These are phyloP conservation scores for Dactylellina leptospora DNA, from an alignment of 2,329 filamentous ascomycete species.

Conservation along the genomic window DNA sequence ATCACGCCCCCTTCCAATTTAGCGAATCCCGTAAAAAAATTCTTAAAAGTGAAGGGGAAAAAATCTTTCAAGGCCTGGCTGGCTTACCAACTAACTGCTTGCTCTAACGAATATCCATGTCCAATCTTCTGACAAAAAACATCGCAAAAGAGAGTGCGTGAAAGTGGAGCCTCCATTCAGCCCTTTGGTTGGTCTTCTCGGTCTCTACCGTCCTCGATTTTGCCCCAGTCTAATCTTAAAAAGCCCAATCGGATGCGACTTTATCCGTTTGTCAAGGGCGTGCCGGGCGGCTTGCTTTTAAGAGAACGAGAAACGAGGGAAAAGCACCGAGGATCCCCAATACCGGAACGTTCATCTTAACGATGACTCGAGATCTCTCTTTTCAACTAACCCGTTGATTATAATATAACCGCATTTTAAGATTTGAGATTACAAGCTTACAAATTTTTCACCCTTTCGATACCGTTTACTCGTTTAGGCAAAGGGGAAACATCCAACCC, in stretches of 20 bases:
- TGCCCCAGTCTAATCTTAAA: slow-evolving; percentile 37
- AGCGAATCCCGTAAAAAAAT: background rate
- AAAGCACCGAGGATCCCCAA: slow-evolving; percentile 19
- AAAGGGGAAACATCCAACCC: background rate
- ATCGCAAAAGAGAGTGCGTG: background rate
- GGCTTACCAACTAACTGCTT: background rate
- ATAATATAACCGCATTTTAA: slow-evolving; percentile 7
- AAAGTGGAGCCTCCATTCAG: slow-evolving; percentile 19
- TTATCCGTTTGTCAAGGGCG: slow-evolving; percentile 36
- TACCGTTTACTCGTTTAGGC: background rate
- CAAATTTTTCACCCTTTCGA: slow-evolving; percentile 3
- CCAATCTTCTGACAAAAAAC: background rate
- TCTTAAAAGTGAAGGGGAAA: background rate
- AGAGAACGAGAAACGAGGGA: background rate
- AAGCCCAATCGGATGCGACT: slow-evolving; percentile 32
- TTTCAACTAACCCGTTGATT: background rate
- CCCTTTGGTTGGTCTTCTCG: slow-evolving; percentile 6
- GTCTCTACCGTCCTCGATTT: background rate
- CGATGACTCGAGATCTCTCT: background rate
- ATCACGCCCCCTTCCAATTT: slow-evolving; percentile 28
- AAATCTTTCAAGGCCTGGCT: background rate
- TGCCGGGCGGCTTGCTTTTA: slow-evolving; percentile 33
- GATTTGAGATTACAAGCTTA: slow-evolving; percentile 4
- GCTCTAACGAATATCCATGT: slow-evolving; percentile 1
- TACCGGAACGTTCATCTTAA: background rate